phyloP scores from a whole-genome alignment of 2,329 filamentous ascomycete genomes.

The Lecanicillium sp. region DNA sequence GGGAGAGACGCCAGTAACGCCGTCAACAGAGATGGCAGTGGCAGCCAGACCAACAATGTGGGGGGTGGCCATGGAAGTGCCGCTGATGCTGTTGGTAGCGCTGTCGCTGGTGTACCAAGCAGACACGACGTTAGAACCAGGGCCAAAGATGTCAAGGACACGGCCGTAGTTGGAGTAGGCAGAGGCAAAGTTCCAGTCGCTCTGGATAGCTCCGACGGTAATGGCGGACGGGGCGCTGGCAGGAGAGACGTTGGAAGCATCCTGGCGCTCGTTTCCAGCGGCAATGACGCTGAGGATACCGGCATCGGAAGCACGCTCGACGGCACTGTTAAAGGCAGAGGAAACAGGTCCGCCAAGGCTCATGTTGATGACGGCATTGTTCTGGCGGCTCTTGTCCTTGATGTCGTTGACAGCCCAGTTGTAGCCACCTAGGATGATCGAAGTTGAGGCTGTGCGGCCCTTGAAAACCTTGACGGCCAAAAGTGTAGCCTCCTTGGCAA shows the following conservation, averaged over 20 bases:
- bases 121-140: constrained; percentile 32
- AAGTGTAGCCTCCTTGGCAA: constrained; percentile 48
- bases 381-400: constrained; percentile 15
- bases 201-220: constrained; percentile 43
- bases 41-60: constrained; percentile 43
- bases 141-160: constrained; percentile 35
- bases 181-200: constrained; percentile 17
- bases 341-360: constrained; percentile 41
- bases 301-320: constrained; percentile 33
- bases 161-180: constrained; percentile 37
- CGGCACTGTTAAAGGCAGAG: constrained; percentile 39
- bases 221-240: constrained; percentile 38
- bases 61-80: constrained; percentile 46
- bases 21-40: constrained; percentile 21
- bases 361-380: constrained; percentile 39
- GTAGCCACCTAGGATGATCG: constrained; percentile 32
- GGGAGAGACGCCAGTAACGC: constrained; percentile 2
- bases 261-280: constrained; percentile 41
- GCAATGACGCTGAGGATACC: constrained; percentile 47
- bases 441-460: constrained; percentile 35
- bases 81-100: constrained; percentile 29
- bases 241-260: constrained; percentile 32
- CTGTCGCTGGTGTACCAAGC: constrained; percentile 30
- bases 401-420: constrained; percentile 9
- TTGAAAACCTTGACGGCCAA: constrained; percentile 56